phyloP scores from a whole-genome alignment of 305 asterid species.

The Fraxinus greggii region DNA sequence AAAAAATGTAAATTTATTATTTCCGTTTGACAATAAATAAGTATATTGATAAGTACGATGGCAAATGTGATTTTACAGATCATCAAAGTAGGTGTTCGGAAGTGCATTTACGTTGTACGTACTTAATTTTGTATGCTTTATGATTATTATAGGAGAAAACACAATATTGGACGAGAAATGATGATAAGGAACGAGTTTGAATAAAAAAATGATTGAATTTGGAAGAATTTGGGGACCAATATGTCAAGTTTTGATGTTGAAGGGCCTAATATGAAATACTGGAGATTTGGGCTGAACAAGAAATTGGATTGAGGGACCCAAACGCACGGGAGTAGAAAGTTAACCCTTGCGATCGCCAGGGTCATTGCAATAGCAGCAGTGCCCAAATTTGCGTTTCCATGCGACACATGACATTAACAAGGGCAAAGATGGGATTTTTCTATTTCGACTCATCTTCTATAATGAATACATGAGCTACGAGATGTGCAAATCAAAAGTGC shows the following conservation, averaged over 20 bases:
- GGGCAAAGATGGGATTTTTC: too few species aligned
- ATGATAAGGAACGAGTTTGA: neutral
- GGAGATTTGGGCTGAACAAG: too few species aligned
- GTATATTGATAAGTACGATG: neutral
- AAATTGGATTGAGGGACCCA: too few species aligned
- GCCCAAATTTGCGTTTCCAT: too few species aligned
- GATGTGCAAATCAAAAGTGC: too few species aligned
- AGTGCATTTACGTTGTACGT: neutral
- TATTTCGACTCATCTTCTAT: too few species aligned
- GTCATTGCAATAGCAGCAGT: too few species aligned
- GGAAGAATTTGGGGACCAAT: neutral
- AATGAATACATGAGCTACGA: neutral
- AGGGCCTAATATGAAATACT: too few species aligned
- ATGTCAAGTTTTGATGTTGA: neutral
- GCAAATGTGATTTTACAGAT: neutral
- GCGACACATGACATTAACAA: too few species aligned
- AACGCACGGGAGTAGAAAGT: too few species aligned
- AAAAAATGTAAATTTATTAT: neutral
- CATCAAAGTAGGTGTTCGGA: neutral
- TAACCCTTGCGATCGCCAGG: too few species aligned
- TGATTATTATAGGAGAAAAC: too few species aligned
- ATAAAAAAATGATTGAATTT: neutral
- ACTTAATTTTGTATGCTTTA: neutral
- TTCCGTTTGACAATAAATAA: neutral
- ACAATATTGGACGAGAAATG: neutral